A percentile compares a stretch with the other conserved stretches of the same genome.
These are phyloP conservation scores for Lecanosticta acicola DNA, from an alignment of 2,329 filamentous ascomycete species.

Conservation along the genomic window DNA sequence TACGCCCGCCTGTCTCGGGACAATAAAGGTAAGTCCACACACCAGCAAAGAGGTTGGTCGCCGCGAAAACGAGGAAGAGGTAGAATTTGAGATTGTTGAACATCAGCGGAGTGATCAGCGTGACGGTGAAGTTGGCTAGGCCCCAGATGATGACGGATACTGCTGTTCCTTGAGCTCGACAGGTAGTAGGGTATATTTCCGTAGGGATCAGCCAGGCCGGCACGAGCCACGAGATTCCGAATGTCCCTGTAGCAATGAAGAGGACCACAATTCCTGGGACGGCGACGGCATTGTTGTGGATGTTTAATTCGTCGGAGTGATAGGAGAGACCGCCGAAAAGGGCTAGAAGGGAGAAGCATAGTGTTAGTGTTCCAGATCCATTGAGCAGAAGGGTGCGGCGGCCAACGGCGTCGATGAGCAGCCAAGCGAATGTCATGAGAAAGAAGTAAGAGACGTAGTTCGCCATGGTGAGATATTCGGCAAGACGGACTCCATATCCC, in stretches of 20 bases:
- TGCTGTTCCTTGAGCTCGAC: slow-evolving; percentile 51
- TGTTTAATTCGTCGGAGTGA: slow-evolving; percentile 34
- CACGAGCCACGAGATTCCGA: slow-evolving; percentile 56
- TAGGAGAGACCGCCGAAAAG: slow-evolving; percentile 48
- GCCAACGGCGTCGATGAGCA: slow-evolving; percentile 53
- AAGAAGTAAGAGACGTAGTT: slow-evolving; percentile 59
- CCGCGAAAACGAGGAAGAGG: slow-evolving; percentile 53
- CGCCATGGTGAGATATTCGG: slow-evolving; percentile 54
- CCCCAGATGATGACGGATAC: slow-evolving; percentile 54
- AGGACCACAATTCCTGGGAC: slow-evolving; percentile 49
- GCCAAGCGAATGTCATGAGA: slow-evolving; percentile 58
- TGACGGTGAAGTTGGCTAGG: slow-evolving; percentile 54
- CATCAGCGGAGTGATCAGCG: slow-evolving; percentile 52
- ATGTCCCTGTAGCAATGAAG: slow-evolving; percentile 55
- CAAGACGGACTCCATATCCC: slow-evolving; percentile 47
- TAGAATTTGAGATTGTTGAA: slow-evolving; percentile 57
- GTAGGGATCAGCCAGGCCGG: slow-evolving; percentile 57
- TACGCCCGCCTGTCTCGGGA: slow-evolving; percentile 53
- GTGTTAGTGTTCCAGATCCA: slow-evolving; percentile 46
- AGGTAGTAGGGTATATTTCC: slow-evolving; percentile 53
- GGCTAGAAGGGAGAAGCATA: slow-evolving; percentile 48
- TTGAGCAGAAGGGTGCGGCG: slow-evolving; percentile 50
- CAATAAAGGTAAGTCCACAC: slow-evolving; percentile 49
- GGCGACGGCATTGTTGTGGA: slow-evolving; percentile 41
- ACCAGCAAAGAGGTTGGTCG: slow-evolving; percentile 51